Conservation (phyloP, 805 yeast species). For the Wickerhamomyces mucosus region DNA sequence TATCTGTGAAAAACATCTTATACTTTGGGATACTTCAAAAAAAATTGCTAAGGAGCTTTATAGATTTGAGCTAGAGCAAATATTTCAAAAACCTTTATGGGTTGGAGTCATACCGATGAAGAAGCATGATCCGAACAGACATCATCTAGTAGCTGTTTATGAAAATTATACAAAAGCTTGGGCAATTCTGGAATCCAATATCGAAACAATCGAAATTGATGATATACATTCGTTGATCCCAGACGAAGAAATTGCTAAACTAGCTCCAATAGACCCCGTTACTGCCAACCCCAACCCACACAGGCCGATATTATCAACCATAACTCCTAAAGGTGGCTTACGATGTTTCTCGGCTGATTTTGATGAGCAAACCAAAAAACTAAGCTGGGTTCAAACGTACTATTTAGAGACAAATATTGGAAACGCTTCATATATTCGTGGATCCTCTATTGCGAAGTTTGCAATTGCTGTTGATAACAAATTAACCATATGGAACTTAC, state of each 20-base stretch:
- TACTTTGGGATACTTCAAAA: conserved; percentile 51
- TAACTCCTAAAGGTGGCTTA: conserved; percentile 42
- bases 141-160: conserved; percentile 44
- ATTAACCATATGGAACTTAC: conserved; percentile 74
- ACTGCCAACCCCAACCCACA: conserved; percentile 24
- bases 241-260: not conserved
- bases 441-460: conserved; percentile 66
- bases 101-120: conserved; percentile 28
- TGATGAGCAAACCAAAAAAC: conserved; percentile 2
- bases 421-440: conserved; percentile 47
- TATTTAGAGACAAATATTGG: conserved; percentile 46
- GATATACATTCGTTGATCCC: conserved; percentile 28
- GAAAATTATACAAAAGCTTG: conserved; percentile 26
- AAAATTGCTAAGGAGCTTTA: conserved; percentile 18
- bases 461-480: conserved; percentile 57
- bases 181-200: conserved; percentile 3
- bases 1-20: conserved; percentile 33
- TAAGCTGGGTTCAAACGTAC: conserved; percentile 46
- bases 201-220: conserved; percentile 26
- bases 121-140: conserved; percentile 23
- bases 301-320: conserved; percentile 43
- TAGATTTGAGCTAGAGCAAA: conserved; percentile 8
- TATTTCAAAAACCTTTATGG: conserved; percentile 11
- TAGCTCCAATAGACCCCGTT: conserved; percentile 58
- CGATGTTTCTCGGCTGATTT: conserved; percentile 34